Base-by-base conservation (phyloP, 2,329 filamentous ascomycete species). In the Aspergillus clavatus region DNA sequence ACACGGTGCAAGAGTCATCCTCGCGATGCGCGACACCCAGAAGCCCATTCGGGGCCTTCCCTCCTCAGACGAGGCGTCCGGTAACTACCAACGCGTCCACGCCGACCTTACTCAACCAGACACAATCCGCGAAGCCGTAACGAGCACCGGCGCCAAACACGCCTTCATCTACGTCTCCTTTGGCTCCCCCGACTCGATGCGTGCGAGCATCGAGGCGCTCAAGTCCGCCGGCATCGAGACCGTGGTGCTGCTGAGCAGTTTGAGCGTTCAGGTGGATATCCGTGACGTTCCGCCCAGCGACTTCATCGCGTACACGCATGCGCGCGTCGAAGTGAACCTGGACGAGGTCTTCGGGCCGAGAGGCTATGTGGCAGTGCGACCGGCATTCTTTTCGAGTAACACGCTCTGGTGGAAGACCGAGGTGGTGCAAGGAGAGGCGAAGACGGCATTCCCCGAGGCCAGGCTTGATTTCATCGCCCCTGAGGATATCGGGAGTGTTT, bases 91-190 rank as follows among this genome's bases (percentile, higher is more conserved):
- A 23, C 56, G 73, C 5, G 51, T 76, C 14, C 56, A 70, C 38
- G 72, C 74, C 27, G 75, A 79, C 53, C 63, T 79, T 5, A 57
- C 58, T 3, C 47, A 73, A 0, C 69, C 74, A 0, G 64, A 66
- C 0, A 67, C 67, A 4, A 52, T 79, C 16, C 42, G 41, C 4
- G 53, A 53, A 0, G 76, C 75, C 0, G 68, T 76, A 0, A 22
- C 37, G 0, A 22, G 43, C 10, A 48, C 72, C 0, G 65, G 68
- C 7, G 75, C 76, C 12, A 74, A 66, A 35, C 52, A 56, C 6
- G 76, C 75, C 0, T 79, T 78, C 60, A 62, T 77, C 38, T 79
- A 80, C 56, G 22, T 64, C 2, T 52, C 63, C 6, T 50, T 58
- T 10, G 52, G 58, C 22, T 47, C 58, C 0, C 4, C 53, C 1